Evolutionary conservation across 78 protist genomes (phyloP).

Genomic region (Paratrimastix pyriformis): DNA sequence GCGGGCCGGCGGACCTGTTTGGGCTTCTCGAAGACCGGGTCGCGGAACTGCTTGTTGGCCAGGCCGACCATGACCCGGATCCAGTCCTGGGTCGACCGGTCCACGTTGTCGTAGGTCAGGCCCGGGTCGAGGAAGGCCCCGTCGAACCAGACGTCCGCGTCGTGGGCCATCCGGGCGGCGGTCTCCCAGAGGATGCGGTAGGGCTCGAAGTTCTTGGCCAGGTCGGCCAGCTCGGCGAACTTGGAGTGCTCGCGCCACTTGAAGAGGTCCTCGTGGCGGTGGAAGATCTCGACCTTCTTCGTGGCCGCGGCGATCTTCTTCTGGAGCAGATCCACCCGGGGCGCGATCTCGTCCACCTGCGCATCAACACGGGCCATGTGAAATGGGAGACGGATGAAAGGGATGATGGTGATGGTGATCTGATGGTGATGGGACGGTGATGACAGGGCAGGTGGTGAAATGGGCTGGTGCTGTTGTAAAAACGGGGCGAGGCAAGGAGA

Average conservation of each 20-base stretch:
- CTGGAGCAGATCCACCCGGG: neutral
- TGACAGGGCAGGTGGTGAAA: too few relatives aligned
- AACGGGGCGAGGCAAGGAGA: too few relatives aligned
- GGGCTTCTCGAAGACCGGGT: too few relatives aligned
- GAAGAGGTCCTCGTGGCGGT: conserved; percentile 24
- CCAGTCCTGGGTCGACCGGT: neutral
- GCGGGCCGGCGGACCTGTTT: too few relatives aligned
- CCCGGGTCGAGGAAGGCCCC: conserved; percentile 2
- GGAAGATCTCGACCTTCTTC: neutral
- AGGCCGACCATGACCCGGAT: too few relatives aligned
- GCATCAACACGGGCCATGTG: too few relatives aligned
- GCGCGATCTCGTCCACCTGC: neutral
- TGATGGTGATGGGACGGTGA: too few relatives aligned
- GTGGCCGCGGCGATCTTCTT: neutral
- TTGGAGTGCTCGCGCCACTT: neutral
- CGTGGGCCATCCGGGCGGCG: neutral
- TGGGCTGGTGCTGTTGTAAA: too few relatives aligned
- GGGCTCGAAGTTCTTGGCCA: conserved; percentile 1
- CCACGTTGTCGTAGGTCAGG: neutral
- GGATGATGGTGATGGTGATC: too few relatives aligned
- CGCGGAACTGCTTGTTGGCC: neutral
- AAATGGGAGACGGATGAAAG: too few relatives aligned
- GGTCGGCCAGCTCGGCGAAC: neutral
- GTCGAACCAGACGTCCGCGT: conserved; percentile 5
- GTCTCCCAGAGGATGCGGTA: conserved; percentile 4